Evolutionary conservation across 768 basidiomycete genomes (phyloP).

Genomic region (Lactarius sanguifluus): DNA sequence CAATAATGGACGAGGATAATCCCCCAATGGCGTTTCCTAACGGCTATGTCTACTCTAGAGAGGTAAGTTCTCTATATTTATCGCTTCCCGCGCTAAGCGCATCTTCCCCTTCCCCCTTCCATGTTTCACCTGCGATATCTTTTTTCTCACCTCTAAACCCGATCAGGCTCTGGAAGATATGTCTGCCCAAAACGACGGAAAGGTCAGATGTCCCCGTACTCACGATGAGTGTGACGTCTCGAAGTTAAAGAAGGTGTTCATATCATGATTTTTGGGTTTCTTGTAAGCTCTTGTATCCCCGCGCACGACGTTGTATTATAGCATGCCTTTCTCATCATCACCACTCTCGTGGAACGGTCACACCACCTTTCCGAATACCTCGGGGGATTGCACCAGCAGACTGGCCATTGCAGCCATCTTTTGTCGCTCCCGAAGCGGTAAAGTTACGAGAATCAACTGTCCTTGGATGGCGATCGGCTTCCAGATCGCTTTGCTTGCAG

Average conservation of each 20-base stretch:
- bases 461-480: background rate
- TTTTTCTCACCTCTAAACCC: background rate
- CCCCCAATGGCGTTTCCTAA: slow-evolving; percentile 90
- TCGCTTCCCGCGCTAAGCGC: background rate
- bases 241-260: slow-evolving; percentile 83
- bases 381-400: background rate
- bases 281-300: background rate
- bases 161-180: slow-evolving; percentile 83
- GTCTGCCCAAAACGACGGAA: slow-evolving; percentile 74
- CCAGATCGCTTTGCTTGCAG: background rate
- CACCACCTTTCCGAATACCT: background rate
- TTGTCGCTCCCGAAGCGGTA: background rate
- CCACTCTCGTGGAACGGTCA: background rate
- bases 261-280: slow-evolving; percentile 53
- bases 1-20: slow-evolving; percentile 94
- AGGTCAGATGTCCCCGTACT: slow-evolving; percentile 83
- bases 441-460: background rate
- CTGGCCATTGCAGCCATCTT: background rate
- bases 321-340: background rate
- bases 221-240: slow-evolving; percentile 60
- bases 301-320: slow-evolving; percentile 6
- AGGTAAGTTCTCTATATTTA: slow-evolving; percentile 51
- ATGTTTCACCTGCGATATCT: background rate
- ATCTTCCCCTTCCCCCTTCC: background rate
- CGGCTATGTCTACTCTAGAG: slow-evolving; percentile 90